Percentiles rank a stretch among this genome's conserved stretches.
Conservation (phyloP, 768 basidiomycete genomes). For the Psilocybe cubensis region DNA sequence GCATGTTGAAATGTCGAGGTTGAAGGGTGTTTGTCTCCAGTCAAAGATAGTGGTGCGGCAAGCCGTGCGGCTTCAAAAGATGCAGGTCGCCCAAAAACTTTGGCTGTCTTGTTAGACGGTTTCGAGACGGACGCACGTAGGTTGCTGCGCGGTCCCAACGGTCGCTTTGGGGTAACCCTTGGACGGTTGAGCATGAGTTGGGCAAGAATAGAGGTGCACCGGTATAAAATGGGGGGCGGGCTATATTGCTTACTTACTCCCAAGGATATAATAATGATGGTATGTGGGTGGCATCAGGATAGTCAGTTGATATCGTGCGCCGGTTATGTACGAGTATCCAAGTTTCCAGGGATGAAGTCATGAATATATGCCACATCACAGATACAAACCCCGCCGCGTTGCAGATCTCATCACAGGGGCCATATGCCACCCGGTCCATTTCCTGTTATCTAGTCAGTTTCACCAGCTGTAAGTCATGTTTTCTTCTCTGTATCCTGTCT, state of each 20-base stretch:
- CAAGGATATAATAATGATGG: conserved; percentile 8
- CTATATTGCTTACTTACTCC: not conserved
- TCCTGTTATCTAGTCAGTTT: not conserved
- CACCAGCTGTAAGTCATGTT: not conserved
- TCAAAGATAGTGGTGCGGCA: not conserved
- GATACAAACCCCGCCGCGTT: conserved; percentile 1
- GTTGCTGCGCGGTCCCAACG: not conserved
- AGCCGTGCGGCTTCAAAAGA: not conserved
- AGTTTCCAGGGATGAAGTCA: conserved; percentile 15
- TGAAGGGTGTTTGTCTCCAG: not conserved
- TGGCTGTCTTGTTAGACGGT: not conserved
- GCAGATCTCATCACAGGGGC: conserved; percentile 19
- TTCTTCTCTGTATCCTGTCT: conserved; percentile 1
- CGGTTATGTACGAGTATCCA: conserved; percentile 12
- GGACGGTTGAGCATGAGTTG: conserved; percentile 6
- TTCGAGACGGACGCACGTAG: conserved; percentile 3
- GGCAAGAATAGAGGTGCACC: not conserved
- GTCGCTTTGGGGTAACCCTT: not conserved
- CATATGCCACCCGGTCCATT: conserved; percentile 10
- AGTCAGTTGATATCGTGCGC: conserved; percentile 3
- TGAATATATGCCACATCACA: conserved; percentile 13
- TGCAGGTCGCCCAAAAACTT: conserved; percentile 1
- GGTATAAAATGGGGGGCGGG: not conserved
- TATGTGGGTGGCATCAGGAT: conserved; percentile 1
- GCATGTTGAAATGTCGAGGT: not conserved